These are phyloP conservation scores for Penstemon eatonii DNA, from an alignment of 257 asterid genomes.

Conservation along the genomic window DNA sequence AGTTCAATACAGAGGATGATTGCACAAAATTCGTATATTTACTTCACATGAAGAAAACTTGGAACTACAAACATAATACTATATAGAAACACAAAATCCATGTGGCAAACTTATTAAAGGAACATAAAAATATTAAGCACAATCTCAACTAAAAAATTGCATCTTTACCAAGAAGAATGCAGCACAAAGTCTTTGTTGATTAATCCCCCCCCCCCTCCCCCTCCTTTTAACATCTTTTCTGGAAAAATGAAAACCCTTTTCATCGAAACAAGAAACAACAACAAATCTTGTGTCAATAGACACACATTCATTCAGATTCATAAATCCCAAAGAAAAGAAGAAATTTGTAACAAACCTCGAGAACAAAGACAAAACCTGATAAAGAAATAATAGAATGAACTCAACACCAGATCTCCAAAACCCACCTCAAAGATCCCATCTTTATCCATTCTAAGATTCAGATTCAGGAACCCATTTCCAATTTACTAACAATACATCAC, in stretches of 20 bases:
- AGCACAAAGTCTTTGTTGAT: conserved; percentile 12
- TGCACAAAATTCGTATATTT: conserved; percentile 4
- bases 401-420: conserved; percentile 41
- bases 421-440: conserved; percentile 7
- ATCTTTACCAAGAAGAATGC: conserved; percentile 32
- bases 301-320: conserved; percentile 21
- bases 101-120: conserved; percentile 4
- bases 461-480: conserved; percentile 27
- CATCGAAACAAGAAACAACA: conserved; percentile 23
- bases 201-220: conserved; percentile 18
- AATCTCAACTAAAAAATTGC: conserved; percentile 19
- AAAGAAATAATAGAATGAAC: conserved; percentile 14
- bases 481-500: conserved; percentile 22
- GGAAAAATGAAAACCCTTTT: conserved; percentile 22
- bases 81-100: not conserved
- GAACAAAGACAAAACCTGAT: conserved; percentile 25
- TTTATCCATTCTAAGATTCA: not conserved
- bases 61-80: not conserved
- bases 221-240: conserved; percentile 17
- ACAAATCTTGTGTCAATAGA: conserved; percentile 19
- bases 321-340: conserved; percentile 1
- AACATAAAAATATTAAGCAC: conserved; percentile 12
- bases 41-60: not conserved
- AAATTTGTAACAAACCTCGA: conserved; percentile 8
- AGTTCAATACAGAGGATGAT: not conserved